Conservation (phyloP, 164 flowering plant species). For the Stephania japonica region DNA sequence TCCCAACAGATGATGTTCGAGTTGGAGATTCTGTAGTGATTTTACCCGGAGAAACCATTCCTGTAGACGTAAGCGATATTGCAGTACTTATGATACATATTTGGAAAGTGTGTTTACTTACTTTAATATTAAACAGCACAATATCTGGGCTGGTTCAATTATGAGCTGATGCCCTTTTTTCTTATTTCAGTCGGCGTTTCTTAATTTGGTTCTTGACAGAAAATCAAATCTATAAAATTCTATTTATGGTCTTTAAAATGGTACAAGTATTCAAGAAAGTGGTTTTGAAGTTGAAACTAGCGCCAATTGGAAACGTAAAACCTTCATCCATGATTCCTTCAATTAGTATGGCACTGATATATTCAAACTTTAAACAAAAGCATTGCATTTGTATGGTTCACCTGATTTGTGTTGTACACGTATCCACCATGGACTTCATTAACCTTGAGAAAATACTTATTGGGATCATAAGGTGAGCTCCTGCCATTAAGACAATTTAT, state of each 20-base stretch:
- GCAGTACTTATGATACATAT: slow-evolving; percentile 21
- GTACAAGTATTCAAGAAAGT: background rate
- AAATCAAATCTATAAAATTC: background rate
- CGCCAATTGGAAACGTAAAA: background rate
- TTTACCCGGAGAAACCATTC: slow-evolving; percentile 89
- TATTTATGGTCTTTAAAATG: background rate
- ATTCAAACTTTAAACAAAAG: too few species aligned
- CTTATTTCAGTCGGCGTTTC: too few species aligned
- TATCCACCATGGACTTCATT: too few species aligned
- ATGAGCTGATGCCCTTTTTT: background rate
- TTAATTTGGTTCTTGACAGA: background rate
- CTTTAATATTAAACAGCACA: background rate
- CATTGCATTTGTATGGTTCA: too few species aligned
- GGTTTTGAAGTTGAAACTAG: background rate
- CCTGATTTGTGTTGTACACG: too few species aligned
- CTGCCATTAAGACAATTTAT: background rate
- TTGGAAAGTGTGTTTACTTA: background rate
- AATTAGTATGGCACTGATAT: too few species aligned
- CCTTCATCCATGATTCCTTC: background rate
- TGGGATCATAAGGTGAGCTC: background rate
- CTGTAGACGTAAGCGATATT: slow-evolving; percentile 71
- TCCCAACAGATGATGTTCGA: slow-evolving; percentile 85
- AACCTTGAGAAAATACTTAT: too few species aligned
- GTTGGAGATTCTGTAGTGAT: slow-evolving; percentile 82
- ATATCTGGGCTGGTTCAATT: background rate